phyloP scores from a whole-genome alignment of 1,284 basidiomycete genomes.

The Volvariella volvacea region DNA sequence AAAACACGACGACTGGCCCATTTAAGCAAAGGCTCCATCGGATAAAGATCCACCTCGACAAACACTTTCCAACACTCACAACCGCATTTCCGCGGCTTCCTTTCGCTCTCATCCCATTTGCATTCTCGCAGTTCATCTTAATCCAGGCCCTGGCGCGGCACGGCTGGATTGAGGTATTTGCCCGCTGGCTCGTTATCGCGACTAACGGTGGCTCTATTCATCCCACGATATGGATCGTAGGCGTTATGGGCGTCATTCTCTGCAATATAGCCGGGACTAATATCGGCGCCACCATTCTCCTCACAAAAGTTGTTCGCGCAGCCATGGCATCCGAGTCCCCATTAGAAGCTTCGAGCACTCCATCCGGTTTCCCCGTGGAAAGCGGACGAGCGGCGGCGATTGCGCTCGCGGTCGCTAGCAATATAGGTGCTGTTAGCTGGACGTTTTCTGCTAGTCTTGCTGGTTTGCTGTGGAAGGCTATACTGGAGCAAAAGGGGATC shows the following conservation, averaged over 20 bases:
- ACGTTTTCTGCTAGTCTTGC: constrained; percentile 90
- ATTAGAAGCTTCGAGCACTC: too few species aligned
- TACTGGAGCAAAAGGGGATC: constrained; percentile 77
- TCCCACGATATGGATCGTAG: constrained; percentile 49
- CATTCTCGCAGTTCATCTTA: constrained; percentile 93
- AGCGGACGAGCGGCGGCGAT: constrained; percentile 36
- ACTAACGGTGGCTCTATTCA: constrained; percentile 35
- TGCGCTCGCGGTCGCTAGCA: constrained; percentile 59
- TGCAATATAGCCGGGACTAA: constrained; percentile 93
- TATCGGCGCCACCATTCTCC: constrained; percentile 92
- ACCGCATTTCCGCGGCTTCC: constrained; percentile 70
- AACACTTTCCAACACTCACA: constrained; percentile 69
- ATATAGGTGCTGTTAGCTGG: constrained; percentile 89
- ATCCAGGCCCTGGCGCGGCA: constrained; percentile 79
- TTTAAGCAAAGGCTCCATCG: too few species aligned
- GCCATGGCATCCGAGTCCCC: constrained; percentile 14
- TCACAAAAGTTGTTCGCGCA: constrained; percentile 47
- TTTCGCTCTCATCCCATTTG: constrained; percentile 82
- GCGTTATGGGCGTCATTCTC: constrained; percentile 61
- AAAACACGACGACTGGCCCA: too few species aligned
- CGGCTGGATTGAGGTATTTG: constrained; percentile 92
- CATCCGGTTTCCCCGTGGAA: constrained; percentile 17
- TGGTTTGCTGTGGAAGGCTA: constrained; percentile 82
- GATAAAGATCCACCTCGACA: background rate
- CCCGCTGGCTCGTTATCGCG: constrained; percentile 57